Evolutionary conservation across 176 grass and related monocot genomes (phyloP), one percentile per base, ranked within the genome.

Genomic region (Oryza rufipogon): DNA sequence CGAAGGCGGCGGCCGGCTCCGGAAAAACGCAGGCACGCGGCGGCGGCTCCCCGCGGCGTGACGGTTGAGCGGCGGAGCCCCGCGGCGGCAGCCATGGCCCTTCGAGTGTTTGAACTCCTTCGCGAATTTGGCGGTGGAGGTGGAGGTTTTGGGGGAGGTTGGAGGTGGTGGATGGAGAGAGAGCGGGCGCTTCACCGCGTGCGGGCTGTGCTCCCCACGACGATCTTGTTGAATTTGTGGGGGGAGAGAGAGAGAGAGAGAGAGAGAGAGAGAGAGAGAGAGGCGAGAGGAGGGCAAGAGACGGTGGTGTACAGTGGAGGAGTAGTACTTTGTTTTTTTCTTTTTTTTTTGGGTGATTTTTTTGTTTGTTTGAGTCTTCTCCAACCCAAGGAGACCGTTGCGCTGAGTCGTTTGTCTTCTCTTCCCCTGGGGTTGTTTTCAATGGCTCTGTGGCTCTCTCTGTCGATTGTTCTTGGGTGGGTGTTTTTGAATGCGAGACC

Each of bases 211-310:
- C 30, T 26, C 75, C 63, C 75, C 80, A 87, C 80, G 84, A 83
- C 74, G 84, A 90, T 86, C 84, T 76, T 0, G 87, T 44, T 13
- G 80, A 79, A 74, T 83, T 79, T 15, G 79, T 74, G 80, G 34
- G 7, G 11, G 30, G 28, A 28, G 28, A 28, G 28, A 28, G 28
- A 28, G 28, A 32, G 30, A 32, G 30, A 66, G 48, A 68, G 61
- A 14, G 6, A 28, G 28, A 28, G 28, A 28, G 28, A 28, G 28
- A 28, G 28, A 32, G 30, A 32, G 30, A 66, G 48, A 68, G 61
- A 14, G 6, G 5, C 25, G n/a, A 8, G 12, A 33, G 12, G 88
- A 86, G 74, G 78, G 83, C 63, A 68, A 26, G 83, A 67, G 83
- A 86, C 74, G 84, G 84, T 51, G 73, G 7, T 68, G 7, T 16